Conservation (phyloP, 2,329 filamentous ascomycete species). For the Cercospora canescens region DNA sequence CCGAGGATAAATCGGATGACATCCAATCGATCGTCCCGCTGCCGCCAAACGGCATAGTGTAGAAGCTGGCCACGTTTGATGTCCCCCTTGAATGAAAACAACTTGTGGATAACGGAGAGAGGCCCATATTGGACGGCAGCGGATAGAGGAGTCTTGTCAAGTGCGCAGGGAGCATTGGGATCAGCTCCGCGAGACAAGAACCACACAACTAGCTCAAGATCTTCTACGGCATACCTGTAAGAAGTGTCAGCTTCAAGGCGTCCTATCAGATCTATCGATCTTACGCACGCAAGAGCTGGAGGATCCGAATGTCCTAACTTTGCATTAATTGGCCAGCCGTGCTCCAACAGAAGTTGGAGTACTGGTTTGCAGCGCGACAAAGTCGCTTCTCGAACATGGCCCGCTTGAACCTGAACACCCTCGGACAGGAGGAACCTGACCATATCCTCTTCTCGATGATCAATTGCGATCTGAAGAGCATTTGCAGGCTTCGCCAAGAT, state of each 20-base stretch:
- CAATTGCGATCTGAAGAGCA: not conserved
- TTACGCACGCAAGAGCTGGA: slow-evolving; percentile 4
- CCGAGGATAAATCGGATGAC: slow-evolving; percentile 6
- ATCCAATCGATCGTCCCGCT: slow-evolving; percentile 3
- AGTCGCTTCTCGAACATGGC: not conserved
- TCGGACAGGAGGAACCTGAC: slow-evolving; percentile 1
- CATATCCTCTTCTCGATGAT: not conserved
- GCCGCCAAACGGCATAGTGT: slow-evolving; percentile 13
- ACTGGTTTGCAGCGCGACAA: slow-evolving; percentile 1
- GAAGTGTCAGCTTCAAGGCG: not conserved
- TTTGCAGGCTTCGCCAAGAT: not conserved
- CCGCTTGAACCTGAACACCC: slow-evolving; percentile 1
- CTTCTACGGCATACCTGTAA: slow-evolving; percentile 1
- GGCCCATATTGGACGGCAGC: slow-evolving; percentile 12
- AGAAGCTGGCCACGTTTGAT: slow-evolving; percentile 17
- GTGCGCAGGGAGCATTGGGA: slow-evolving; percentile 19
- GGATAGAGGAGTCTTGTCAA: slow-evolving; percentile 20
- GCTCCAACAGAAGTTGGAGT: slow-evolving; percentile 2
- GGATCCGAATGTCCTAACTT: slow-evolving; percentile 9
- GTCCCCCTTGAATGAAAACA: slow-evolving; percentile 12
- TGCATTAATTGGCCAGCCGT: slow-evolving; percentile 10
- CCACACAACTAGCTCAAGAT: slow-evolving; percentile 13
- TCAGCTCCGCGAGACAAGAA: slow-evolving; percentile 17
- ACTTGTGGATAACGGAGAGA: too few species aligned
- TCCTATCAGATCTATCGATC: not conserved